Percentiles rank a stretch among this genome's conserved stretches.
Conservation (phyloP, 208 protist species). For the Giardia muris region DNA sequence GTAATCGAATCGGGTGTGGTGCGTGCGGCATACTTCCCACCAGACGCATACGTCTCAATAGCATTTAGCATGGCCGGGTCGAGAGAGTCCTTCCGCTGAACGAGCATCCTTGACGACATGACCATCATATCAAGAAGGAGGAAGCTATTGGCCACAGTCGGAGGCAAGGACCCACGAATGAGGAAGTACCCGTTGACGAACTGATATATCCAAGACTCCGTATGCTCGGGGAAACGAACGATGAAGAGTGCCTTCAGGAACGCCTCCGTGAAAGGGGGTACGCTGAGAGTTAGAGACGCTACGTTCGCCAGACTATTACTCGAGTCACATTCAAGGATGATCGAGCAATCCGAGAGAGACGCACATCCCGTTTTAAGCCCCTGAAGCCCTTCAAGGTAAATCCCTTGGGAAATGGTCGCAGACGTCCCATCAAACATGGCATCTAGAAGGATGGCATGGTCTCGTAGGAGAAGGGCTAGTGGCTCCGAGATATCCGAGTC, state of each 20-base stretch:
- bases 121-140: not conserved
- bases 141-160: not conserved
- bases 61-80: not conserved
- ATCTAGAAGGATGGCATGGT: not conserved
- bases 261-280: not conserved
- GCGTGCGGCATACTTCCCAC: not conserved
- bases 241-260: not conserved
- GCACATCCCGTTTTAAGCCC: not conserved
- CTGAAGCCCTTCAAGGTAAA: not conserved
- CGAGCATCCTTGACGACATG: not conserved
- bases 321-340: not conserved
- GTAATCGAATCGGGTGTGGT: not conserved
- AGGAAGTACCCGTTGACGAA: conserved; percentile 14
- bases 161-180: not conserved
- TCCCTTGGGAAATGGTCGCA: not conserved
- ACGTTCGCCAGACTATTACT: not conserved
- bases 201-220: not conserved
- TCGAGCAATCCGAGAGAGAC: not conserved
- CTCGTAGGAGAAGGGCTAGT: not conserved
- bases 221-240: not conserved
- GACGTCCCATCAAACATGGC: not conserved
- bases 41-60: not conserved
- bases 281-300: not conserved
- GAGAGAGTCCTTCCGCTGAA: not conserved
- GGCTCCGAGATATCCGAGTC: not conserved